Evolutionary conservation across 1,139 yeast genomes (phyloP), one percentile per base, ranked within the genome.

Genomic region (Blastobotrys raffinosifermentans): DNA sequence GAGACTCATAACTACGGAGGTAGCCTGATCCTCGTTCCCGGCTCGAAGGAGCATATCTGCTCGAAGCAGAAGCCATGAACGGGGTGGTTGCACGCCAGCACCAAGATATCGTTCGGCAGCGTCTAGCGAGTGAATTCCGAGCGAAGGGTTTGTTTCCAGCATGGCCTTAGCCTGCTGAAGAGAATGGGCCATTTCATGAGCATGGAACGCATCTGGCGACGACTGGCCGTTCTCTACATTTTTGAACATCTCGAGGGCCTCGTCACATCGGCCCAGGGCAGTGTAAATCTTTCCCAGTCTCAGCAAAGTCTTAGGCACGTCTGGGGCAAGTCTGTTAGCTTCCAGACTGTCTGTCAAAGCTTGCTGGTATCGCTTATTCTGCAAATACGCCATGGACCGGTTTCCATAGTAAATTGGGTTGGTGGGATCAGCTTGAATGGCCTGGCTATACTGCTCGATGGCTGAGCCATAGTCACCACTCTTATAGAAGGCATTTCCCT

Each of bases 371-470:
- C 74, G 72, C 4, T 66, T 58, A 4, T 77, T 59, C 47, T 82
- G 82, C 50, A 84, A 62, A 45, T 73, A 69, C n/a, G 94, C 75
- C 68, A 83, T 81, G 3, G 94, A 81, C 41, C 93, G 64, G 57
- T 89, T 89, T n/a, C 94, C 80, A 51, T 73, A 80, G 21, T 82
- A 67, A 11, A 59, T 53, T 6, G 68, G 57, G 43, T 60, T 61
- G 26, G 49, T 43, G 8, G 69, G 66, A 39, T 58, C 68, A 14
- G 54, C 48, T 13, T 52, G 53, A 13, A 67, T 47, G 19, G 71
- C 71, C 46, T 53, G 50, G 4, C 66, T 39, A 51, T 66, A 66
- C 14, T 51, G 41, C 19, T 49, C 55, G 10, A 58, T 50, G 4
- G 71, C 70, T 14, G 49, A 55, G 9, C 41, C 35, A 46, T 61